phyloP scores from a whole-genome alignment of 768 basidiomycete species.

The Albatrellus ellisii region DNA sequence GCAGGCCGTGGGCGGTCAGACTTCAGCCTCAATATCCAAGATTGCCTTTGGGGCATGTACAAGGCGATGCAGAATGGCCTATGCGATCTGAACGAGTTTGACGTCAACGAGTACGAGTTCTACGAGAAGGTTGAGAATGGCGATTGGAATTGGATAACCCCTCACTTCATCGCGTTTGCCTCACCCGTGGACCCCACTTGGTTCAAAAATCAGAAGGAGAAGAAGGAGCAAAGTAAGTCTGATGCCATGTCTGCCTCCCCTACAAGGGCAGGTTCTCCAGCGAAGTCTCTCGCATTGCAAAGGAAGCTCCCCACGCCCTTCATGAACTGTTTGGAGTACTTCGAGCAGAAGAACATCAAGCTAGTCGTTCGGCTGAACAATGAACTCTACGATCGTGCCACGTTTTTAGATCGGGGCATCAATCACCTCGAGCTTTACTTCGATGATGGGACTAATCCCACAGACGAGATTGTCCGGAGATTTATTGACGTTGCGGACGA shows the following conservation, averaged over 20 bases:
- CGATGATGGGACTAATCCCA: constrained; percentile 96
- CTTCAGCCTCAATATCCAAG: constrained; percentile 88
- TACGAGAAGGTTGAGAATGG: constrained; percentile 95
- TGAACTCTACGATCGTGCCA: constrained; percentile 70
- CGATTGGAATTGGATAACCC: constrained; percentile 94
- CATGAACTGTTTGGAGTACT: constrained; percentile 87
- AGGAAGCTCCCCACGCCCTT: constrained; percentile 72
- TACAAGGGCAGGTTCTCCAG: constrained; percentile 12
- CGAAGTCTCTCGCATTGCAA: constrained; percentile 46
- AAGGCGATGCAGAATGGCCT: constrained; percentile 86
- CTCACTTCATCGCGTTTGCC: constrained; percentile 87
- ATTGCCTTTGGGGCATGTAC: constrained; percentile 81
- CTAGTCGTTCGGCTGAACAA: constrained; percentile 92
- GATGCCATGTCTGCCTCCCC: constrained; percentile 14
- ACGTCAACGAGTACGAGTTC: constrained; percentile 82
- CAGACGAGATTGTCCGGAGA: constrained; percentile 84
- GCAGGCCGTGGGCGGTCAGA: constrained; percentile 88
- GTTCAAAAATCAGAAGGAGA: constrained; percentile 66
- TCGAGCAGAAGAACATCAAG: constrained; percentile 76
- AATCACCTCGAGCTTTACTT: constrained; percentile 91
- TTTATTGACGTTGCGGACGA: constrained; percentile 83
- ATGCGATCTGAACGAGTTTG: constrained; percentile 91
- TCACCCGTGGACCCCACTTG: constrained; percentile 76
- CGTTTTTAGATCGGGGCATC: constrained; percentile 77
- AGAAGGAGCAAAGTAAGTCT: constrained; percentile 31